Evolutionary conservation across 1,284 basidiomycete genomes (phyloP).

Genomic region (Tilletiaria anomala): DNA sequence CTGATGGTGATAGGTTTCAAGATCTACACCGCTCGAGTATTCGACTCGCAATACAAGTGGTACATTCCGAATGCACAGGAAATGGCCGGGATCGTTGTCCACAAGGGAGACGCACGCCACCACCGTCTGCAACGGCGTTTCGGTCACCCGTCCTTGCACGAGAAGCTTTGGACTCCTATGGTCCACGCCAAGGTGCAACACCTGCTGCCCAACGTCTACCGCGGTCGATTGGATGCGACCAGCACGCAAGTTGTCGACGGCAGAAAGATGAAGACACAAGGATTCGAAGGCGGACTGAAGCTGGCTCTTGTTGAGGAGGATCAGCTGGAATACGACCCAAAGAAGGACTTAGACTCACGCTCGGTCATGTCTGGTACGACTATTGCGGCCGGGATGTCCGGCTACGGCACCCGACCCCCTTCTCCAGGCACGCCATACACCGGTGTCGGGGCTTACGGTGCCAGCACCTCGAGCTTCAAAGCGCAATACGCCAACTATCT

Average conservation of each 20-base stretch:
- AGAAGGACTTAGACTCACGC: constrained; percentile 20
- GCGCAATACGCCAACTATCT: constrained; percentile 25
- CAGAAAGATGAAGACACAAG: constrained; percentile 20
- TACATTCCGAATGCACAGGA: constrained; percentile 32
- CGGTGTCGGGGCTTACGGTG: no score
- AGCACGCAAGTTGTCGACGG: constrained; percentile 17
- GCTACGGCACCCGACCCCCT: no score
- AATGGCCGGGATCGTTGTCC: constrained; percentile 16
- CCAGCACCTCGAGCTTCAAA: no score
- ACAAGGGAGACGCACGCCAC: constrained; percentile 24
- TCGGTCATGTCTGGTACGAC: constrained; percentile 33
- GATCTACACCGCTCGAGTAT: constrained; percentile 24
- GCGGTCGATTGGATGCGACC: constrained; percentile 16
- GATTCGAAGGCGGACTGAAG: constrained; percentile 24
- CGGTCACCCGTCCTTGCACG: constrained; percentile 33
- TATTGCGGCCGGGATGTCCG: no score
- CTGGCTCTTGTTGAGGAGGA: constrained; percentile 31
- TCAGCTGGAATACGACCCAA: constrained; percentile 30
- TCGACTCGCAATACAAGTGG: constrained; percentile 32
- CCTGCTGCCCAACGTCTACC: constrained; percentile 25
- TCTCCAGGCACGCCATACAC: no score
- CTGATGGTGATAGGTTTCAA: constrained; percentile 29
- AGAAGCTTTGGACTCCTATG: constrained; percentile 31
- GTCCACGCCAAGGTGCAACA: constrained; percentile 31
- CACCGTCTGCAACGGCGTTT: constrained; percentile 33